These are phyloP conservation scores for Aspergillus sp. DNA, from an alignment of 2,329 filamentous ascomycete species.

Conservation along the genomic window DNA sequence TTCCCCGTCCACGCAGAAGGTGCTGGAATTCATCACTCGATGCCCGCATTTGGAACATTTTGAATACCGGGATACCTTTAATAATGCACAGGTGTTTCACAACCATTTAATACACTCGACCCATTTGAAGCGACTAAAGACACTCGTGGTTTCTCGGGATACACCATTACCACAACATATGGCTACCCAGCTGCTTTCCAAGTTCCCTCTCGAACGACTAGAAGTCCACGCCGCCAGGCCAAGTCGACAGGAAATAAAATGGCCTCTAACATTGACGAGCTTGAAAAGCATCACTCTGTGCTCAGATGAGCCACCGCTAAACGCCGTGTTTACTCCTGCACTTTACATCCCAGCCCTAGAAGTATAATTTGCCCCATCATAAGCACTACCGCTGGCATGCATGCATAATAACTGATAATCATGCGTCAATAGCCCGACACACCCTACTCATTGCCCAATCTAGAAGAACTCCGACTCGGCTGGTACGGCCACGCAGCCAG, in stretches of 20 bases:
- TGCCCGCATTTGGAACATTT: constrained; percentile 28
- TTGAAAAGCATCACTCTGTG: constrained; percentile 21
- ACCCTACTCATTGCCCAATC: constrained; percentile 17
- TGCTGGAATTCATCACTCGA: constrained; percentile 24
- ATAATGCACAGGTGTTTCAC: constrained; percentile 13
- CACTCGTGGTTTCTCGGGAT: constrained; percentile 17
- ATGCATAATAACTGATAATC: background rate
- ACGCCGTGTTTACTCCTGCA: constrained; percentile 2
- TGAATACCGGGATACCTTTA: constrained; percentile 17
- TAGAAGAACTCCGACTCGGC: constrained; percentile 26
- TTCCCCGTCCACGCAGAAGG: constrained; percentile 15
- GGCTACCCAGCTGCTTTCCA: constrained; percentile 17
- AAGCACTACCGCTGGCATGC: background rate
- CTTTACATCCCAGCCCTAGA: constrained; percentile 6
- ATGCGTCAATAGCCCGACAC: background rate
- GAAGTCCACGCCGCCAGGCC: constrained; percentile 16
- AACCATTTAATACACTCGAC: constrained; percentile 19
- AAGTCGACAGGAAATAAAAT: constrained; percentile 5
- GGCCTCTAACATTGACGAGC: constrained; percentile 23
- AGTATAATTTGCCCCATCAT: background rate
- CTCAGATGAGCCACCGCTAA: constrained; percentile 5
- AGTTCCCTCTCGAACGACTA: constrained; percentile 23
- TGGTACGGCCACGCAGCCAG: constrained; percentile 17
- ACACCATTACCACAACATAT: constrained; percentile 17
- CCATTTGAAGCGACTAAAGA: constrained; percentile 16